Conservation (phyloP, 2,329 filamentous ascomycete genomes). For the Alternaria longipes region DNA sequence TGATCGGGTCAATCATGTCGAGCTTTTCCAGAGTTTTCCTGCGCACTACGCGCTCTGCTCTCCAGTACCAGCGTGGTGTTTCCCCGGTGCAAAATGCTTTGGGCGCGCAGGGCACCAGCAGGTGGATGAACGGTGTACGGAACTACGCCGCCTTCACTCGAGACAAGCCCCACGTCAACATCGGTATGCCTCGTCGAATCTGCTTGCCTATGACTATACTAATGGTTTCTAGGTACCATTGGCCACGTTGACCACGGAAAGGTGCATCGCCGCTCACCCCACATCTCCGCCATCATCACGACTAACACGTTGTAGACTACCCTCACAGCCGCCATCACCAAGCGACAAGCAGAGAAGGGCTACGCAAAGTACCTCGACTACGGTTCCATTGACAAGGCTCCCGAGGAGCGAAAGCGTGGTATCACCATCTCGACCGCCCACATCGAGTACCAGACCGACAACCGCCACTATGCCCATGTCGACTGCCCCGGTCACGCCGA, state of each 20-base stretch:
- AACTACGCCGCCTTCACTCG: conserved; percentile 78
- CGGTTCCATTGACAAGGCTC: conserved; percentile 97
- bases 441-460: conserved; percentile 96
- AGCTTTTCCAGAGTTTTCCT: conserved; percentile 82
- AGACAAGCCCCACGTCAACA: conserved; percentile 97
- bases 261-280: conserved; percentile 60
- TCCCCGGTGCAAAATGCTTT: conserved; percentile 80
- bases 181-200: conserved; percentile 68
- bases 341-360: conserved; percentile 95
- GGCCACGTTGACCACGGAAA: conserved; percentile 99
- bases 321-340: conserved; percentile 97
- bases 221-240: conserved; percentile 76
- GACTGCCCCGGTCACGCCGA: conserved; percentile 99
- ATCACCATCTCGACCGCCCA: conserved; percentile 99
- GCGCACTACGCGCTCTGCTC: conserved; percentile 79
- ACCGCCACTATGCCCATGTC: conserved; percentile 98
- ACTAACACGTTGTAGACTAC: conserved; percentile 73
- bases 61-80: conserved; percentile 70
- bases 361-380: conserved; percentile 96
- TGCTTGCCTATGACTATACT: conserved; percentile 5
- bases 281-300: conserved; percentile 17
- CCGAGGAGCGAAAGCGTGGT: conserved; percentile 99
- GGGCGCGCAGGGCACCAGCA: conserved; percentile 68
- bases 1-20: conserved; percentile 67
- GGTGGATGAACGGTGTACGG: conserved; percentile 71